Evolutionary conservation across 495 filamentous ascomycete species (phyloP), one percentile per base, ranked within the genome.

Genomic region (Pyronema domesticum): DNA sequence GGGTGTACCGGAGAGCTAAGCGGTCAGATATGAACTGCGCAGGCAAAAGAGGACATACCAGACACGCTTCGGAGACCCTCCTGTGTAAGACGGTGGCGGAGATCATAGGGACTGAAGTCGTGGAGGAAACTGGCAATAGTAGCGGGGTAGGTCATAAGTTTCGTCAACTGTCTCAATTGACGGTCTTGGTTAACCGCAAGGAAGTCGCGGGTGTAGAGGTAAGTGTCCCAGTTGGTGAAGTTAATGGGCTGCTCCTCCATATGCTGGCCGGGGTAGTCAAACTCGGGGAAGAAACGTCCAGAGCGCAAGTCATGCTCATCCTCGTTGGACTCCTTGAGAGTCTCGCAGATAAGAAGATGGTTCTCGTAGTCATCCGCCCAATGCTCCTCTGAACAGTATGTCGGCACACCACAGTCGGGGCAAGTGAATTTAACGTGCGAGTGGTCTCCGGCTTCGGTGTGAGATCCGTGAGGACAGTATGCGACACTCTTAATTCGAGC

Each of bases 181-280:
- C 89, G 74, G 56, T 89, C 86, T 43, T 84, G 77, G 59, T 99
- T 85, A 62, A 99, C 83, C 7, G 91, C 91, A 37, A 78, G 74
- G 63, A 87, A 95, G 55, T 89, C 79, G 44, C 93, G 75, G 1
- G 87, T 85, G 64, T 94, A 99, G 46, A 96, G 69, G 56, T 86
- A 85, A 0, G 91, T 95, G 64, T 99, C 91, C 91, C 91, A 99
- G 67, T 91, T 96, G 35, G 84, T 94, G 83, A 96, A 89, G 71
- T 99, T 99, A 51, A 94, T 76, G 58, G 89, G 71, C 49, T 83
- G 83, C 64, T 94, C 89, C 54, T 95, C 89, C 68, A 93, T 80
- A 69, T 95, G 89, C 33, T 78, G 75, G 4, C 78, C 83, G 0
- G 91, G 86, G 65, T 94, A 95, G 50, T 86, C 75, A 67, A 95